These are phyloP conservation scores for Dendrocalamus latiflorus DNA, from an alignment of 202 grass and related monocot species.

Conservation along the genomic window DNA sequence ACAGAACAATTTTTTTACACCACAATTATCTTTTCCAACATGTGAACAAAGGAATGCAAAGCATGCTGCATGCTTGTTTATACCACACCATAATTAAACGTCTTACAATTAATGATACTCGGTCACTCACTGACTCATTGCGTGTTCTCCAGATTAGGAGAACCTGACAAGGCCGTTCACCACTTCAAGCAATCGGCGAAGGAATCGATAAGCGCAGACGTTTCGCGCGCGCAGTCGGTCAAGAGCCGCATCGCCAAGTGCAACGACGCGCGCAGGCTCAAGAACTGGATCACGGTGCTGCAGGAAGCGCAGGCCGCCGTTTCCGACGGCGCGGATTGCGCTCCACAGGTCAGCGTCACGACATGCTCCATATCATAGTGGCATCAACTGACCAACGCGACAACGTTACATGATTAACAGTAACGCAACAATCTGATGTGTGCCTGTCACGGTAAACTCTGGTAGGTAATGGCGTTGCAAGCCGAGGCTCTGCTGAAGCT, in stretches of 20 bases:
- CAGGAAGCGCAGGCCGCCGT: slow-evolving; percentile 71
- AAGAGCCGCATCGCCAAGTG: slow-evolving; percentile 62
- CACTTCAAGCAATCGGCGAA: slow-evolving; percentile 67
- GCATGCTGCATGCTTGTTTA: not conserved
- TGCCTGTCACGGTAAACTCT: not conserved
- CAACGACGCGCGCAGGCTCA: slow-evolving; percentile 60
- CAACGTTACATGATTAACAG: not conserved
- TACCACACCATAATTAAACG: not conserved
- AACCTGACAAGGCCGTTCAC: slow-evolving; percentile 74
- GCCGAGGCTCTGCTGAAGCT: slow-evolving; percentile 83
- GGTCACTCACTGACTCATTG: not conserved
- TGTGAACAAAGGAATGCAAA: not conserved
- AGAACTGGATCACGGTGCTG: slow-evolving; percentile 67
- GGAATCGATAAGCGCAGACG: slow-evolving; percentile 46
- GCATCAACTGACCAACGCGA: not conserved
- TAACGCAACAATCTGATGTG: not conserved
- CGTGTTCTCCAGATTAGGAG: slow-evolving; percentile 56
- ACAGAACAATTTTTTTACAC: not conserved
- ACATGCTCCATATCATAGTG: not conserved
- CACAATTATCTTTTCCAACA: not conserved
- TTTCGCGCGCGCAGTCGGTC: slow-evolving; percentile 54
- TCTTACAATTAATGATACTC: not conserved
- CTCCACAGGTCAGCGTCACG: slow-evolving; percentile 53
- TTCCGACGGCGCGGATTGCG: slow-evolving; percentile 65
- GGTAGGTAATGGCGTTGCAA: slow-evolving; percentile 67